These are phyloP conservation scores for Pleurozium schreberi DNA, from an alignment of 225 moss, liverwort and hornwort genomes.

Conservation along the genomic window DNA sequence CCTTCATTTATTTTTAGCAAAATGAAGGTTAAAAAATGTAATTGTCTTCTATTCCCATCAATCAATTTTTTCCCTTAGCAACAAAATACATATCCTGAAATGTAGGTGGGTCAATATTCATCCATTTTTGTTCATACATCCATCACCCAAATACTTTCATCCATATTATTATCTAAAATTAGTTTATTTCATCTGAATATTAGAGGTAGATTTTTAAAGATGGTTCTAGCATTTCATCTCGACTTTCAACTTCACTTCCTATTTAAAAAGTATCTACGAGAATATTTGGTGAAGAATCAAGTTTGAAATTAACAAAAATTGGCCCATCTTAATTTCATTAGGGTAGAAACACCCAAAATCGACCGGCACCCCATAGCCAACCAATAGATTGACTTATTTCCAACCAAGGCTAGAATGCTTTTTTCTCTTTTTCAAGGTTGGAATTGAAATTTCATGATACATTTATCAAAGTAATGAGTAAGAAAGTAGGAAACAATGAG, in stretches of 20 bases:
- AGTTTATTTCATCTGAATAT: neutral
- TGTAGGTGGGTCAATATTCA: neutral
- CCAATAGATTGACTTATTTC: too few species aligned
- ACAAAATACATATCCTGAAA: fast-evolving
- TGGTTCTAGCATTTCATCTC: neutral
- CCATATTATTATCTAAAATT: neutral
- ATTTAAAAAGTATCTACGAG: neutral
- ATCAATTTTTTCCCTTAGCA: neutral
- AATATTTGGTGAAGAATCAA: fast-evolving
- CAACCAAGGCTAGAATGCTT: too few species aligned
- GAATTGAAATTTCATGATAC: too few species aligned
- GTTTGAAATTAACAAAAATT: neutral
- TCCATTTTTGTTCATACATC: neutral
- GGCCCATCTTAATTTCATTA: neutral
- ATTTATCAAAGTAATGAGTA: too few species aligned
- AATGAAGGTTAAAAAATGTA: neutral
- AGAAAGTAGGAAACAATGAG: too few species aligned
- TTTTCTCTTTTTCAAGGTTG: too few species aligned
- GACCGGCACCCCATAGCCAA: too few species aligned
- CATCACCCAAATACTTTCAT: neutral
- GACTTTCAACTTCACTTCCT: neutral
- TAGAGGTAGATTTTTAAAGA: neutral
- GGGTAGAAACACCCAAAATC: too few species aligned
- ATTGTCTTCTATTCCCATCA: neutral
- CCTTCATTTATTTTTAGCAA: neutral